Percentiles rank a stretch among this genome's conserved stretches.
Evolutionary conservation across 441 rosid genomes (phyloP).

Genomic region (Syzygium syzygioides): DNA sequence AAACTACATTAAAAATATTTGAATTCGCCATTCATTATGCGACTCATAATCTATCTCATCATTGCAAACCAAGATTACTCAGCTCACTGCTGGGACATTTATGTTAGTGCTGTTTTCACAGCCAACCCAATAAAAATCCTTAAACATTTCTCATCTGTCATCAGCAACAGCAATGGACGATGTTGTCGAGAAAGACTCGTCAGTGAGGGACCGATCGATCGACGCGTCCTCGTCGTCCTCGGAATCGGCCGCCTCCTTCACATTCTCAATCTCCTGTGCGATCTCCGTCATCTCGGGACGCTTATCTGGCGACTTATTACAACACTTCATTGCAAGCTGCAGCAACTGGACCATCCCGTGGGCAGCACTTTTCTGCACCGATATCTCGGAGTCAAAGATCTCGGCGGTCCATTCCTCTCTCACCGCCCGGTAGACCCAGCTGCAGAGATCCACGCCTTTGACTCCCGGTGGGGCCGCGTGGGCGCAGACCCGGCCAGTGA

Average conservation of each 20-base stretch:
- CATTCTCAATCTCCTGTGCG: conserved; percentile 33
- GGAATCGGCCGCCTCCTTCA: conserved; percentile 12
- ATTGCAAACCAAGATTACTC: neutral
- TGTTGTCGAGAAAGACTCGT: conserved; percentile 34
- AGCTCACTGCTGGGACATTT: neutral
- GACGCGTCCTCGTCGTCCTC: conserved; percentile 37
- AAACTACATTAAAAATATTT: neutral
- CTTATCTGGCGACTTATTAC: conserved; percentile 38
- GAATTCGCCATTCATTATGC: neutral
- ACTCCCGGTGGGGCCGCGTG: conserved; percentile 42
- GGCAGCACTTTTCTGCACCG: conserved; percentile 29
- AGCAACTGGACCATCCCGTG: conserved; percentile 43
- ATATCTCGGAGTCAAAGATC: conserved; percentile 48
- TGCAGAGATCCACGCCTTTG: conserved; percentile 40
- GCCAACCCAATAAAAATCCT: neutral
- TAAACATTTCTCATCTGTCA: neutral
- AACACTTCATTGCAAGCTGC: conserved; percentile 40
- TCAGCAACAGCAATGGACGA: neutral
- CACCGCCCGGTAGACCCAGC: conserved; percentile 57
- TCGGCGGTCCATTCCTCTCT: conserved; percentile 71
- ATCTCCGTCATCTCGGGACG: conserved; percentile 51
- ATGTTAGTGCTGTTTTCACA: neutral
- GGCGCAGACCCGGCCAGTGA: conserved; percentile 32
- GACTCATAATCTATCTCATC: neutral
- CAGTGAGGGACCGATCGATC: conserved; percentile 34